Evolutionary conservation across 108 stramenopile species (phyloP), one percentile per base, ranked within the genome.

Genomic region (Epipyxis sp.): DNA sequence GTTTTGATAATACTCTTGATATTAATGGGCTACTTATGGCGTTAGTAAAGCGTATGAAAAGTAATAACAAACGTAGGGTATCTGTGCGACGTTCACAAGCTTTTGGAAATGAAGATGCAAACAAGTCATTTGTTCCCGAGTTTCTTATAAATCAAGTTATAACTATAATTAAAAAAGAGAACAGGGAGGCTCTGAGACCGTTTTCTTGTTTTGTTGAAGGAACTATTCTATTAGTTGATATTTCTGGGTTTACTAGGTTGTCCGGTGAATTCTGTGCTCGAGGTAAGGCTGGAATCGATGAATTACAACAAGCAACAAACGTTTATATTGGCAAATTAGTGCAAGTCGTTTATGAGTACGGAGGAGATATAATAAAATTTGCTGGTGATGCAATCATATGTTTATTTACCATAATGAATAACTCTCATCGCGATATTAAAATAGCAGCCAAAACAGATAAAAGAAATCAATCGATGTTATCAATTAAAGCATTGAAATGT

Each of bases 361-460:
- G 87, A 61, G 89, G 89, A 10, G 89, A 90, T 80, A 86, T 90
- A 0, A 74, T 90, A 37, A 90, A 88, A 84, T 90, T 88, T 77
- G 89, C 89, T 6, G 89, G 89, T 29, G 89, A 90, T 77, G 89
- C 89, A 13, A 54, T 90, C 1, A 83, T 90, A 42, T 87, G 87
- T 78, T 45, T 90, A 0, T 90, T 0, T 40, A 16, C 61, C 34
- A 32, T 65, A 16, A 50, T 20, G 46, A 50, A 50, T 6, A 6
- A 50, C 6, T 6, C 20, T 6, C 6, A 50, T 50, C 46, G 20
- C 13, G 20, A 6, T 50, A 13, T 50, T 20, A 13, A 13, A 20
- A 50, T 20, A 50, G 46, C 46, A 50, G 46, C 6, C 46, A 6
- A 50, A 20, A 50, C 13, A 6, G 46, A 13, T 20, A 50, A 50